Evolutionary conservation across 1,139 yeast species (phyloP), one percentile per base, ranked within the genome.

Genomic region (Scheffersomyces segobiensis): DNA sequence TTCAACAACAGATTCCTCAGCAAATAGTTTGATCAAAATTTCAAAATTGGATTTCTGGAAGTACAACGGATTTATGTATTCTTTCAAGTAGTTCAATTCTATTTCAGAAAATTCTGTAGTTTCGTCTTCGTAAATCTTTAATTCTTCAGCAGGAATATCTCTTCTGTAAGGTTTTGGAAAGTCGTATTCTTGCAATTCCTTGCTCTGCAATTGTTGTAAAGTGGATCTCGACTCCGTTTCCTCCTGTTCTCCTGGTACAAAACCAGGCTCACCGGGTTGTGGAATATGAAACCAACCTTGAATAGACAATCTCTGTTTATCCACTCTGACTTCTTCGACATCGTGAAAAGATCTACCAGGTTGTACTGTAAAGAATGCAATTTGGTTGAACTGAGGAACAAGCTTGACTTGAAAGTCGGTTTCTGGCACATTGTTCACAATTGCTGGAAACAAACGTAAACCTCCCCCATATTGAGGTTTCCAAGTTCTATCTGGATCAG

Each of bases 251-350:
- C 95, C 96, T 26, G 85, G 86, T 51, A 87, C 82, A 67, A 74
- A 93, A 0, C 98, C 98, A 49, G 85, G 87, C 73, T 96, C 99
- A 14, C 97, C 98, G 10, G 78, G 79, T 70, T 95, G 99, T 2
- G 99, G 99, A 54, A 93, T 91, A 71, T 96, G 99, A 71, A 95
- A 96, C 99, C 99, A 96, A 0, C 99, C 99, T 69, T 95, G 97
- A 61, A 96, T 91, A 1, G 97, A 90, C 53, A 95, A 78, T 67
- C 99, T 82, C 63, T 93, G 96, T 69, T 88, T 91, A 67, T 93
- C 96, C 1, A 88, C 97, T 62, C 89, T 84, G 2, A 96, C 99
- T 71, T 96, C 99, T 74, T 96, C 99, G 10, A 96, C 99, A 66
- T 96, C 99, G 71, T 96, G 99, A 80, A 95, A 96, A 2, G 97